These are phyloP conservation scores for Pholiota adiposa DNA, from an alignment of 1,284 basidiomycete genomes.

Conservation along the genomic window DNA sequence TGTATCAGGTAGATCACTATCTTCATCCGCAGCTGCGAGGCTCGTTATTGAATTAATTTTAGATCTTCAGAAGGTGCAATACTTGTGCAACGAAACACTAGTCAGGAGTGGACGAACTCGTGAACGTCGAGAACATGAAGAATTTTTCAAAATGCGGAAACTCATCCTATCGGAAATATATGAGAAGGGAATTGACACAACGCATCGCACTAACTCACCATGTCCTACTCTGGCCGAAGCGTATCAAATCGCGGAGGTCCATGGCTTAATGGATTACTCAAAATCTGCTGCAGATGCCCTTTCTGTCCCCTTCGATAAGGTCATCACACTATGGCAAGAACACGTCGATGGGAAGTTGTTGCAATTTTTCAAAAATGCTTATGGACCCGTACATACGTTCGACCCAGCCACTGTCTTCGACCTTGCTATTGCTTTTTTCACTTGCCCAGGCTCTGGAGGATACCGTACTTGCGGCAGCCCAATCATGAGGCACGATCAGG, in stretches of 20 bases:
- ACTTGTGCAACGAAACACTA: too few species aligned
- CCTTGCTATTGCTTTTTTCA: slow-evolving; percentile 8
- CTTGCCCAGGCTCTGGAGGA: not conserved
- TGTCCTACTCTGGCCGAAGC: not conserved
- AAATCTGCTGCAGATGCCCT: not conserved
- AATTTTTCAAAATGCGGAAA: not conserved
- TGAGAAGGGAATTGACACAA: not conserved
- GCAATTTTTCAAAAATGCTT: not conserved
- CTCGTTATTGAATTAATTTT: too few species aligned
- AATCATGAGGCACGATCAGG: not conserved
- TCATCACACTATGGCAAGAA: not conserved
- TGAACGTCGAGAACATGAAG: not conserved
- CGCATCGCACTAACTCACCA: not conserved
- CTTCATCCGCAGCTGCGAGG: too few species aligned
- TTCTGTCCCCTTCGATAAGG: not conserved
- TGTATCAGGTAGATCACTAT: too few species aligned
- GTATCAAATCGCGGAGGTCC: not conserved
- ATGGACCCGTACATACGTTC: not conserved
- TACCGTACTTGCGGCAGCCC: too few species aligned
- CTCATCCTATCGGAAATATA: not conserved
- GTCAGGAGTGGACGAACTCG: too few species aligned
- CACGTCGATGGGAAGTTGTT: not conserved
- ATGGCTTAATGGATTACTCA: not conserved
- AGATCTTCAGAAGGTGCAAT: too few species aligned
- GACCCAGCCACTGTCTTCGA: slow-evolving; percentile 2